Evolutionary conservation across 169 alveolate genomes (phyloP).

Genomic region (Besnoitia besnoiti): DNA sequence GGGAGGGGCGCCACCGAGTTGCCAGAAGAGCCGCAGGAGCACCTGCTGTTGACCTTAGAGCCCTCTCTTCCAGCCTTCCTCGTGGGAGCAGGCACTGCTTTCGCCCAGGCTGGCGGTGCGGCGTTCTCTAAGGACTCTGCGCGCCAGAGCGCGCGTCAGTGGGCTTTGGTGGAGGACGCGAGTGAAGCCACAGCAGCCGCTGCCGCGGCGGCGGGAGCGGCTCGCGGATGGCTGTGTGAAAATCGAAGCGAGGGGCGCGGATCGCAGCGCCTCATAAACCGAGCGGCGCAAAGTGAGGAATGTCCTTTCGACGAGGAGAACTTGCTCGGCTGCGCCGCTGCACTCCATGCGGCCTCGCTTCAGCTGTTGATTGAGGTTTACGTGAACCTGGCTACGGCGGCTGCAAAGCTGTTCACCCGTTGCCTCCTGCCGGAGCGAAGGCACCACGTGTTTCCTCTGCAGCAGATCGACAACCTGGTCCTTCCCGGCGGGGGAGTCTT

Average conservation of each 20-base stretch:
- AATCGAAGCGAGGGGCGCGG: not conserved
- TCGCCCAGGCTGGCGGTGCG: not conserved
- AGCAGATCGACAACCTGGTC: slow-evolving; percentile 36
- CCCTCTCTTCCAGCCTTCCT: not conserved
- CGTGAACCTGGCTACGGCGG: slow-evolving; percentile 1
- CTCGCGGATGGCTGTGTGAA: not conserved
- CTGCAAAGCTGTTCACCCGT: not conserved
- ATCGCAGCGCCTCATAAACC: not conserved
- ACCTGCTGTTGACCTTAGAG: slow-evolving; percentile 1
- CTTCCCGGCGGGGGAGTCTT: slow-evolving; percentile 52
- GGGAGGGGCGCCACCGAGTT: not conserved
- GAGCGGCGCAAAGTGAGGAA: not conserved
- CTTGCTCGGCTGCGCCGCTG: slow-evolving; percentile 44
- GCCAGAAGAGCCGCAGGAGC: not conserved
- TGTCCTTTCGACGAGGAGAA: not conserved
- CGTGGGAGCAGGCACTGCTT: slow-evolving; percentile 10
- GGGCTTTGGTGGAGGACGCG: not conserved
- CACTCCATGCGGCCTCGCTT: slow-evolving; percentile 44
- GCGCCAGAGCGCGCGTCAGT: not conserved
- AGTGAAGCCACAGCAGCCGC: not conserved
- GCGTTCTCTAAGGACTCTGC: not conserved
- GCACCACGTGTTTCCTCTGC: slow-evolving; percentile 34
- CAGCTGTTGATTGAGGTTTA: slow-evolving; percentile 21
- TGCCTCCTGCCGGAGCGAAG: not conserved
- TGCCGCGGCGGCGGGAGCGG: not conserved